Percentiles rank a stretch among this genome's conserved stretches.
These are phyloP conservation scores for Saturnispora besseyi DNA, from an alignment of 805 yeast species.

Conservation along the genomic window DNA sequence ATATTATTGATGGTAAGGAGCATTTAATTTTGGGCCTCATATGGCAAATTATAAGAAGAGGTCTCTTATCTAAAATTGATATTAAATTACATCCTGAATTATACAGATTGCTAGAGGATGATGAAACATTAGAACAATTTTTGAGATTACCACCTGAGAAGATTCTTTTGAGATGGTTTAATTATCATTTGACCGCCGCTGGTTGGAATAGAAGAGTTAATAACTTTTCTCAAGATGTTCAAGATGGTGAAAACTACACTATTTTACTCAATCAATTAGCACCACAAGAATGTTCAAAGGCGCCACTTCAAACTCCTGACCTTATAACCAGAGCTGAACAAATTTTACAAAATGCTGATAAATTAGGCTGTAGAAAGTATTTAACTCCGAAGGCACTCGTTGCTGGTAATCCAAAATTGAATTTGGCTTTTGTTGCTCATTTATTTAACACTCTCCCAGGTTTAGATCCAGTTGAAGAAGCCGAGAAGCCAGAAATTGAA, in stretches of 20 bases:
- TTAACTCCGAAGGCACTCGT: conserved; percentile 89
- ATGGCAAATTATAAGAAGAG: conserved; percentile 98
- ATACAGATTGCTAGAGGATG: conserved; percentile 89
- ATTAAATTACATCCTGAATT: conserved; percentile 94
- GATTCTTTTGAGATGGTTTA: conserved; percentile 93
- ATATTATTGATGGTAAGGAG: conserved; percentile 85
- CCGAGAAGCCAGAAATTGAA: conserved; percentile 87
- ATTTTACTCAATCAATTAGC: conserved; percentile 80
- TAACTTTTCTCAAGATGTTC: conserved; percentile 80
- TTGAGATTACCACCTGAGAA: conserved; percentile 96
- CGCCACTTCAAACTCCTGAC: conserved; percentile 74
- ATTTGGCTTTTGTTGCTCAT: conserved; percentile 95
- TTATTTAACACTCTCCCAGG: conserved; percentile 96
- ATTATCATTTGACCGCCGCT: conserved; percentile 90
- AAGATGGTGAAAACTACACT: conserved; percentile 94
- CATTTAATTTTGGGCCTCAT: conserved; percentile 85
- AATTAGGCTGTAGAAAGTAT: conserved; percentile 85
- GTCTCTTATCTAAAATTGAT: conserved; percentile 88
- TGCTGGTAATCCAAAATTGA: conserved; percentile 93
- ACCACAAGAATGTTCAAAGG: conserved; percentile 71
- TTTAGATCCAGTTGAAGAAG: conserved; percentile 87
- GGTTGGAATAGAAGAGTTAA: conserved; percentile 77
- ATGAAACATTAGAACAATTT: conserved; percentile 94
- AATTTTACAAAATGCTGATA: conserved; percentile 79
- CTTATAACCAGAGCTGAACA: conserved; percentile 78